phyloP scores from a whole-genome alignment of 1,284 basidiomycete species.

The Ustilago tritici region DNA sequence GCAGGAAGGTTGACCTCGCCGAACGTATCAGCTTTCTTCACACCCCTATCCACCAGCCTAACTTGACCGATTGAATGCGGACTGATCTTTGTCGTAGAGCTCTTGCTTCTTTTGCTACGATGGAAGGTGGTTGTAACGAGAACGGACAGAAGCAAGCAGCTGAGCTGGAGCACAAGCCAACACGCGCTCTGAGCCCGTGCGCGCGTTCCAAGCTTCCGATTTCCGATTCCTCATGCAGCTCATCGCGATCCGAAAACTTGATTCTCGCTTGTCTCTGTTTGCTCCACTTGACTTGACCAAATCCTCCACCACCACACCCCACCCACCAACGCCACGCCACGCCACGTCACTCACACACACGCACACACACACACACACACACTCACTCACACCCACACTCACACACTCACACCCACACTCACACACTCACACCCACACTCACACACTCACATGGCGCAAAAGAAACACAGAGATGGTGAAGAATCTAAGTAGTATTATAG shows the following conservation, averaged over 20 bases:
- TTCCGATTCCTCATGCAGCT: not conserved
- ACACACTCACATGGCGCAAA: not conserved
- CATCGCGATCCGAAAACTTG: not conserved
- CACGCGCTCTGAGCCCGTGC: not conserved
- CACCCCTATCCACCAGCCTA: no score
- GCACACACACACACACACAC: not conserved
- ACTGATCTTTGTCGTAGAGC: no score
- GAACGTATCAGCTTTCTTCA: no score
- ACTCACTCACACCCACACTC: not conserved
- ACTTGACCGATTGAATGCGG: no score
- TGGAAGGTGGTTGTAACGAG: no score
- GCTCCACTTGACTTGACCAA: not conserved
- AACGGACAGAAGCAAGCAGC: not conserved
- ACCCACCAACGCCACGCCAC: no score
- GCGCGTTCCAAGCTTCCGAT: not conserved
- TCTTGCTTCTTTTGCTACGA: no score
- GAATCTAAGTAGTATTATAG: conserved; percentile 8
- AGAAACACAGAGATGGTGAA: not conserved
- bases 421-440: no score
- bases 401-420: no score
- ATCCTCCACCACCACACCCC: not conserved
- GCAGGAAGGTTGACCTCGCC: no score
- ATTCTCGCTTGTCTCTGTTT: not conserved
- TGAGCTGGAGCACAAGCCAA: not conserved
- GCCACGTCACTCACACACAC: not conserved